Conservation (phyloP, 495 filamentous ascomycete genomes). For the Cenococcum geophilum region DNA sequence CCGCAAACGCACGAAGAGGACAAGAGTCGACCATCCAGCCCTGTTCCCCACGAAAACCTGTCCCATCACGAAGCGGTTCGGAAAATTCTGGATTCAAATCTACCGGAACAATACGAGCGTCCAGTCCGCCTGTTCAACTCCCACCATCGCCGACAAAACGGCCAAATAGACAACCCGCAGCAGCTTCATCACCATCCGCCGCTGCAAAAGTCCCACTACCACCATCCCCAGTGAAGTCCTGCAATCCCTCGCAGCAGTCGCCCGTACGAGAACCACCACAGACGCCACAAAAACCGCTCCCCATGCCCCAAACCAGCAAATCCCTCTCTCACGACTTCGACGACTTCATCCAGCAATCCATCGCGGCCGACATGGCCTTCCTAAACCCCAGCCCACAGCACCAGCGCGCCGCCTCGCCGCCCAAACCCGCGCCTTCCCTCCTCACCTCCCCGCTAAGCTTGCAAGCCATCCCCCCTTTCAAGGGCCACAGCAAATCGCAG, state of each 20-base stretch:
- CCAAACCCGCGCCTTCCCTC: neutral
- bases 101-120: constrained; percentile 29
- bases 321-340: constrained; percentile 32
- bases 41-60: constrained; percentile 31
- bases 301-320: constrained; percentile 22
- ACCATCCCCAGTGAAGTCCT: constrained; percentile 42
- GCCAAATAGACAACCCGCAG: constrained; percentile 40
- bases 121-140: constrained; percentile 30
- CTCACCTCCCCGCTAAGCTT: constrained; percentile 20
- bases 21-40: constrained; percentile 23
- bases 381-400: constrained; percentile 16
- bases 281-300: constrained; percentile 25
- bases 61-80: constrained; percentile 7
- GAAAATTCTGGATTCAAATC: constrained; percentile 23
- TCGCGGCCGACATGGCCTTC: constrained; percentile 36
- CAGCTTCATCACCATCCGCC: constrained; percentile 47
- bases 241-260: constrained; percentile 30
- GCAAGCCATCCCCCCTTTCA: constrained; percentile 30
- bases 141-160: constrained; percentile 54
- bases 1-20: constrained; percentile 55
- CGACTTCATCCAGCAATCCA: constrained; percentile 37
- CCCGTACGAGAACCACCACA: constrained; percentile 13
- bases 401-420: constrained; percentile 11
- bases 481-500: constrained; percentile 8
- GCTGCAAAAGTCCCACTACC: constrained; percentile 57